These are phyloP conservation scores for Psilocybe sp. DNA, from an alignment of 768 basidiomycete species.

Conservation along the genomic window DNA sequence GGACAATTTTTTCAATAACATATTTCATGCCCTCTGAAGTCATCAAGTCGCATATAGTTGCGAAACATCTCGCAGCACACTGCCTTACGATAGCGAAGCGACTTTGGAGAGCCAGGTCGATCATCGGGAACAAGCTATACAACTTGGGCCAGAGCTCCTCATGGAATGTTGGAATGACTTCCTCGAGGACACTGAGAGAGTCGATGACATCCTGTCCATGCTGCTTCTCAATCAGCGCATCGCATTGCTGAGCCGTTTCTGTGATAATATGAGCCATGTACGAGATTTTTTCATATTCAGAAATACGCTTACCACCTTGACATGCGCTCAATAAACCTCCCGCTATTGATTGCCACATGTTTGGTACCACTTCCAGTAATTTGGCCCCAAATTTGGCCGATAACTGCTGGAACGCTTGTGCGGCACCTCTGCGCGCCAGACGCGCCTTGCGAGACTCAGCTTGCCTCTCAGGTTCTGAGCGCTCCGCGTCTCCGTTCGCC, in stretches of 20 bases:
- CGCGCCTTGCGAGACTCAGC: slow-evolving; percentile 63
- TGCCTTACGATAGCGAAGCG: slow-evolving; percentile 88
- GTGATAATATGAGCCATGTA: background rate
- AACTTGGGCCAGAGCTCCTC: slow-evolving; percentile 68
- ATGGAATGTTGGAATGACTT: slow-evolving; percentile 75
- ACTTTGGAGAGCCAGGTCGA: slow-evolving; percentile 78
- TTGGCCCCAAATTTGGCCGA: slow-evolving; percentile 71
- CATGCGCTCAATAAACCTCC: slow-evolving; percentile 72
- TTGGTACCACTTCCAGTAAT: slow-evolving; percentile 80
- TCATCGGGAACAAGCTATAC: slow-evolving; percentile 67
- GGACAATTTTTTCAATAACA: slow-evolving; percentile 83
- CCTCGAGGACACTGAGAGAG: slow-evolving; percentile 85
- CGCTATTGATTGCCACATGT: slow-evolving; percentile 92
- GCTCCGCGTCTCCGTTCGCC: slow-evolving; percentile 32
- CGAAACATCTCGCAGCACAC: slow-evolving; percentile 82
- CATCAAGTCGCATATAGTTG: slow-evolving; percentile 85
- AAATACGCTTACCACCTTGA: slow-evolving; percentile 48
- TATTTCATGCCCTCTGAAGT: slow-evolving; percentile 83
- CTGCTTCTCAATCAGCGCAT: slow-evolving; percentile 64
- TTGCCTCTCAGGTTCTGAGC: slow-evolving; percentile 34
- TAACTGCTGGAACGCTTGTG: slow-evolving; percentile 76
- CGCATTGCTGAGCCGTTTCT: slow-evolving; percentile 60
- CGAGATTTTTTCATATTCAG: background rate
- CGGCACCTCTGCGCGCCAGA: slow-evolving; percentile 82
- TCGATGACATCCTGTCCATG: slow-evolving; percentile 91